Conservation (phyloP, 306 rosid genomes). For the Medicago lupulina region DNA sequence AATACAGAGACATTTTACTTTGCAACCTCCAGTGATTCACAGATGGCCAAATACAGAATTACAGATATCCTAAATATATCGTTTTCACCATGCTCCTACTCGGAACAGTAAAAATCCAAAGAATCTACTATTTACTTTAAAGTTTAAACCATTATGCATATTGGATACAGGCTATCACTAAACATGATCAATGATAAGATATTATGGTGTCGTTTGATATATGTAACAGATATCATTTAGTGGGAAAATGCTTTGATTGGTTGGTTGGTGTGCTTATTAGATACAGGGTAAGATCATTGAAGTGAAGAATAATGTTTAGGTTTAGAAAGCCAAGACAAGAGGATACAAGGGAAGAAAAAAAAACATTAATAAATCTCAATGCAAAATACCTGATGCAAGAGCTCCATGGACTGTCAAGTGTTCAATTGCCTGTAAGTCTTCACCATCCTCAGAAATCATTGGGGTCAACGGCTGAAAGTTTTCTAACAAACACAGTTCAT, state of each 20-base stretch:
- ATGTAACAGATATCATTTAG: not conserved
- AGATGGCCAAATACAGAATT: not conserved
- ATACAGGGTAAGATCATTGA: not conserved
- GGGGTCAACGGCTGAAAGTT: constrained; percentile 79
- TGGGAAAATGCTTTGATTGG: not conserved
- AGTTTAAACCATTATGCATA: not conserved
- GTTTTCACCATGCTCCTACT: constrained; percentile 5
- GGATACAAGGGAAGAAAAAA: constrained; percentile 5
- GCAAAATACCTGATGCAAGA: constrained; percentile 67
- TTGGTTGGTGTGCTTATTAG: constrained; percentile 2
- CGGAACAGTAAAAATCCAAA: not conserved
- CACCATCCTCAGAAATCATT: constrained; percentile 58
- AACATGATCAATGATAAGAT: not conserved
- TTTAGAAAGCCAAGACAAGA: constrained; percentile 13
- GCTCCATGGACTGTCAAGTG: constrained; percentile 75
- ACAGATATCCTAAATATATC: not conserved
- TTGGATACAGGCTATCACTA: not conserved
- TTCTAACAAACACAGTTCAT: constrained; percentile 53
- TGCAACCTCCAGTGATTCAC: not conserved
- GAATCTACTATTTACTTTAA: constrained; percentile 4
- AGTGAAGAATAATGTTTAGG: constrained; percentile 9
- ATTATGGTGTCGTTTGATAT: not conserved
- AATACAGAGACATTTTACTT: too few species aligned
- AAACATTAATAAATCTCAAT: not conserved
- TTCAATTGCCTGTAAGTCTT: constrained; percentile 70